These are phyloP conservation scores for Ampelocalamus luodianensis DNA, from an alignment of 176 grass and related monocot genomes.

Conservation along the genomic window DNA sequence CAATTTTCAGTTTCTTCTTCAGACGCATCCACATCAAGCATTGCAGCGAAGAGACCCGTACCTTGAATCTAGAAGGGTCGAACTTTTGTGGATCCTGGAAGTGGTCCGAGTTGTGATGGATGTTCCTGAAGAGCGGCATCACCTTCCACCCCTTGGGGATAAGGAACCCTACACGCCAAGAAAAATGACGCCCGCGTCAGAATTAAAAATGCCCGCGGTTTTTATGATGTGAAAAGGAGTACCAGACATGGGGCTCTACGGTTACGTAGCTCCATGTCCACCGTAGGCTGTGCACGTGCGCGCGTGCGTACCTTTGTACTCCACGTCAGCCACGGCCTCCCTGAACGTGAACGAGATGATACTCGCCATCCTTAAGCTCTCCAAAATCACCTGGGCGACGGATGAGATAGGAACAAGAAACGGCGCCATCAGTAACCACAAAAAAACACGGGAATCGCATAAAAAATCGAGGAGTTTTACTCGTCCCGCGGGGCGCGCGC, in stretches of 20 bases:
- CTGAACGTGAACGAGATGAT: constrained; percentile 98
- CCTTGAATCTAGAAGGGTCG: constrained; percentile 92
- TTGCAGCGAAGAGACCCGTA: constrained; percentile 37
- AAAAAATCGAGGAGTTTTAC: neutral
- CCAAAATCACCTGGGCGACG: constrained; percentile 75
- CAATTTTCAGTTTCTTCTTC: constrained; percentile 31
- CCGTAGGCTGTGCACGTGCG: neutral
- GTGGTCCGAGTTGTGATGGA: constrained; percentile 79
- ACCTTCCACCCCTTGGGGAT: constrained; percentile 99
- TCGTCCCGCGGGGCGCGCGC: neutral
- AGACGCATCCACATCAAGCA: constrained; percentile 18
- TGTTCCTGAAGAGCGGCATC: constrained; percentile 98
- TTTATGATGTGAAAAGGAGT: neutral
- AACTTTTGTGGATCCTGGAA: constrained; percentile 83
- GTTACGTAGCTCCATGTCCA: constrained; percentile 31
- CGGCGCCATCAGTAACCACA: constrained; percentile 43
- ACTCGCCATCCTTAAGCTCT: constrained; percentile 97
- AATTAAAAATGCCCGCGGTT: neutral
- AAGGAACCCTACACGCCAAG: constrained; percentile 69
- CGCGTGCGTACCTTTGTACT: constrained; percentile 88
- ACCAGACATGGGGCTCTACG: constrained; percentile 2
- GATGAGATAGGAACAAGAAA: constrained; percentile 22
- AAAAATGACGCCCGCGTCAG: constrained; percentile 28
- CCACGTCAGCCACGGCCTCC: constrained; percentile 94
- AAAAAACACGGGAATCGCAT: neutral